Evolutionary conservation across 495 filamentous ascomycete genomes (phyloP).

Genomic region (Hypoxylon rickii): DNA sequence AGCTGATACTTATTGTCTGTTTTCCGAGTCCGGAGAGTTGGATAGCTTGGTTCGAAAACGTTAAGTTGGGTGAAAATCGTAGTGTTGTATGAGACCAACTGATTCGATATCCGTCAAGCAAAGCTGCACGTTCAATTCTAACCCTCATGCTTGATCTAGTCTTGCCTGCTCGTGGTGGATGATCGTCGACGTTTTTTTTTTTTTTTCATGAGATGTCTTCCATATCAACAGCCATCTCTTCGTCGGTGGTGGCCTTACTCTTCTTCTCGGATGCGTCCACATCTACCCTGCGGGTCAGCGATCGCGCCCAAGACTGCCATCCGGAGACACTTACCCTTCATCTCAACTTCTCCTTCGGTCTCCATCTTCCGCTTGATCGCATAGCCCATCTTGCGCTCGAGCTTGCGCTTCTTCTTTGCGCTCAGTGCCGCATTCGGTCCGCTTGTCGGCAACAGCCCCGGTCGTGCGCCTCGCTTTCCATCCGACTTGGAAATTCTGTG

Average conservation of each 20-base stretch:
- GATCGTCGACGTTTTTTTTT: no score
- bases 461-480: slow-evolving; percentile 40
- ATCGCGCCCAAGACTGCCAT: not conserved
- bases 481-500: slow-evolving; percentile 41
- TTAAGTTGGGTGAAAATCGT: no score
- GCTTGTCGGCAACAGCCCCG: slow-evolving; percentile 49
- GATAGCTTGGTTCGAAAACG: no score
- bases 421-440: slow-evolving; percentile 46
- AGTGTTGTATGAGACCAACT: no score
- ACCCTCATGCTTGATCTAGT: no score
- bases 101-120: no score
- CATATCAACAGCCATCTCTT: slow-evolving; percentile 30
- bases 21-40: no score
- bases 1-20: no score
- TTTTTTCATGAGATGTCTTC: slow-evolving; percentile 33
- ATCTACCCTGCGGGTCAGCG: not conserved
- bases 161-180: no score
- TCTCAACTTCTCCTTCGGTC: slow-evolving; percentile 44
- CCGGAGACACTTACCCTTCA: slow-evolving; percentile 41
- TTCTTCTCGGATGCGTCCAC: slow-evolving; percentile 18
- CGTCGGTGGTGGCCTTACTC: slow-evolving; percentile 1
- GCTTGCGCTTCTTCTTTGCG: slow-evolving; percentile 50
- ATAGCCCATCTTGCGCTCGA: slow-evolving; percentile 46
- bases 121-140: no score
- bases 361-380: slow-evolving; percentile 49